Evolutionary conservation across 192 early-diverging fungal species (phyloP).

Genomic region (Dissophora ornata): DNA sequence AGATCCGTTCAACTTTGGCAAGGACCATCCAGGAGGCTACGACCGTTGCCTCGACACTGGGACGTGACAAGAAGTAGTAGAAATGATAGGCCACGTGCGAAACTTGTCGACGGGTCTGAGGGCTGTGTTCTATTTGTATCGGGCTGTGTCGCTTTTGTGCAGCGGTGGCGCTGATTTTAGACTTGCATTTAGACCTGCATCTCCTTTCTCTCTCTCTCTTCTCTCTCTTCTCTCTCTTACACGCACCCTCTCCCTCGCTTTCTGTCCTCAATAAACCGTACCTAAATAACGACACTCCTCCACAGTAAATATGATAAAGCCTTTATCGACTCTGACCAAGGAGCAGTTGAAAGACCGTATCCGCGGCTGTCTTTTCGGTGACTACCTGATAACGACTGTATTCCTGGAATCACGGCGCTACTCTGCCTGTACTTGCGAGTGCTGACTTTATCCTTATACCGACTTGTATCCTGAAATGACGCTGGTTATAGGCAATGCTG

Average conservation of each 20-base stretch:
- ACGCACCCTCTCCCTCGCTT: too few relatives aligned
- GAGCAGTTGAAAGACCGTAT: constrained; percentile 32
- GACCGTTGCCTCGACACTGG: constrained; percentile 62
- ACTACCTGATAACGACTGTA: too few relatives aligned
- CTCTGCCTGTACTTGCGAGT: too few relatives aligned
- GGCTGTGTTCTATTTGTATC: too few relatives aligned
- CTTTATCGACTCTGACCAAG: constrained; percentile 13
- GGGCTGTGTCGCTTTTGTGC: constrained; percentile 4
- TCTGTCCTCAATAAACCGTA: neutral
- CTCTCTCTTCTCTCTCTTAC: neutral
- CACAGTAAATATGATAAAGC: neutral
- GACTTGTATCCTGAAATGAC: too few relatives aligned
- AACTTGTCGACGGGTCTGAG: too few relatives aligned
- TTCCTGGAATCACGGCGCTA: too few relatives aligned
- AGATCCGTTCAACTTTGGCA: constrained; percentile 65
- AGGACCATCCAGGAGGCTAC: constrained; percentile 65
- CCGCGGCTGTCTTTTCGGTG: constrained; percentile 28
- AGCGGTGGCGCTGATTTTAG: too few relatives aligned
- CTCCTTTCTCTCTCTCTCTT: neutral
- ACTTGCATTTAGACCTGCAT: too few relatives aligned
- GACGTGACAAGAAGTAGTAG: constrained; percentile 48
- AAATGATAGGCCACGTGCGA: too few relatives aligned
- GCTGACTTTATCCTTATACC: too few relatives aligned
- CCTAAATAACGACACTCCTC: neutral
- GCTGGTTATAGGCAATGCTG: constrained; percentile 56